Conservation (phyloP, 441 rosid genomes). For the Euphorbia neoarborescens region DNA sequence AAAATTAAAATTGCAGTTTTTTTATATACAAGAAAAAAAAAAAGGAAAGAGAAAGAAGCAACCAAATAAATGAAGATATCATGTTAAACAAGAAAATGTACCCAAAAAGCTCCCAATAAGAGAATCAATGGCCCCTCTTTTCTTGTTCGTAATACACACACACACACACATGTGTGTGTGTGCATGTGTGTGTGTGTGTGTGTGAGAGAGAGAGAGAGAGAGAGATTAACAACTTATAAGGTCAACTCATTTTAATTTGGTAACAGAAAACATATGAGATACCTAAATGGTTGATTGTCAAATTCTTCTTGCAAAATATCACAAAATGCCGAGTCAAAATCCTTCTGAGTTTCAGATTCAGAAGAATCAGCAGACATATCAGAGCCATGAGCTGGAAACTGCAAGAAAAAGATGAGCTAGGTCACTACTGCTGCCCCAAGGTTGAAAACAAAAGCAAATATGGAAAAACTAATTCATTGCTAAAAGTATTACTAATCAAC, state of each 20-base stretch:
- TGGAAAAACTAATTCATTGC: conserved; percentile 8
- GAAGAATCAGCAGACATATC: conserved; percentile 50
- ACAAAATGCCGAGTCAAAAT: conserved; percentile 41
- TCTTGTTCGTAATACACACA: not conserved
- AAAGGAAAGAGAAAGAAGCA: not conserved
- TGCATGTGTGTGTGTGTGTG: too few relatives aligned
- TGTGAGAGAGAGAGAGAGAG: too few relatives aligned
- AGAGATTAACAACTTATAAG: not conserved
- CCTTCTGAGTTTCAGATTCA: conserved; percentile 59
- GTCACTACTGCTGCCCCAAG: conserved; percentile 8
- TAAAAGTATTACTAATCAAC: not conserved
- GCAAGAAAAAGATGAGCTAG: conserved; percentile 33
- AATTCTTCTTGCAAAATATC: conserved; percentile 60
- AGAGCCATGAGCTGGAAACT: conserved; percentile 73
- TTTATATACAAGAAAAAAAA: not conserved
- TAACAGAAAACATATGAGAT: conserved; percentile 19
- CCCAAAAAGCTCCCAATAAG: not conserved
- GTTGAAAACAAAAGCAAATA: conserved; percentile 10
- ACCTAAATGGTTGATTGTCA: conserved; percentile 61
- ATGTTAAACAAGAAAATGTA: conserved; percentile 10
- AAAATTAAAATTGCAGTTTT: not conserved
- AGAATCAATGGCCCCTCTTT: not conserved
- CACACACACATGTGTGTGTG: too few relatives aligned
- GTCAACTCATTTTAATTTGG: not conserved
- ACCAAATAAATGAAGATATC: conserved; percentile 4